A percentile compares a stretch with the other conserved stretches of the same genome.
Conservation (phyloP, 108 stramenopile species). For the Skeletonema tropicum region DNA sequence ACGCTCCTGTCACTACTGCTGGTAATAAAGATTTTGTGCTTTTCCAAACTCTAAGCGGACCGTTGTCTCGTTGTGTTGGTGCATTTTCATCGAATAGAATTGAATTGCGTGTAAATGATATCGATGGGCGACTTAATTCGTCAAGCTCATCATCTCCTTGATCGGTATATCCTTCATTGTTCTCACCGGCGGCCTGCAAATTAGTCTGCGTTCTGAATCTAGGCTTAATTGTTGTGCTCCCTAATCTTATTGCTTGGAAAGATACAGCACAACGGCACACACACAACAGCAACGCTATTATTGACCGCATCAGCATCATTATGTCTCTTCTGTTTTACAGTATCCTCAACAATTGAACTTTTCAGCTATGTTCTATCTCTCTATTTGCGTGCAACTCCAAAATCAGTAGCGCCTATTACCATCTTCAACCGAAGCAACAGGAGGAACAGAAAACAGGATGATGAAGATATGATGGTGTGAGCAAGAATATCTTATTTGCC, state of each 20-base stretch:
- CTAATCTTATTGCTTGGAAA: neutral
- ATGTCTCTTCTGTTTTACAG: no score
- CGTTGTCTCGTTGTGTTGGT: conserved; percentile 55
- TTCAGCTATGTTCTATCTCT: no score
- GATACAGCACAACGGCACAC: neutral
- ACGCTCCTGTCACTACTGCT: conserved; percentile 60
- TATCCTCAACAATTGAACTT: no score
- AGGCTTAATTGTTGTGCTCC: neutral
- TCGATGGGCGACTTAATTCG: conserved; percentile 56
- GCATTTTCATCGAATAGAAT: conserved; percentile 69
- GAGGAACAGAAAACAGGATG: no score
- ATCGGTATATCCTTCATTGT: neutral
- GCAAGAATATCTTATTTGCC: no score
- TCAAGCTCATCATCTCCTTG: conserved; percentile 34
- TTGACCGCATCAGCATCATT: no score
- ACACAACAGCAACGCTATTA: neutral
- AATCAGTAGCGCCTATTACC: no score
- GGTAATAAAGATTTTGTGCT: conserved; percentile 46
- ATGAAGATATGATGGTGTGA: no score
- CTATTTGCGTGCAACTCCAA: no score
- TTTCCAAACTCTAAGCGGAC: conserved; percentile 51
- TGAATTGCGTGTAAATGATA: conserved; percentile 61
- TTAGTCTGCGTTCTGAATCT: no score
- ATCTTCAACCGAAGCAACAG: no score
- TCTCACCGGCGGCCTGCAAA: neutral